Conservation (phyloP, 1,139 yeast species). For the Kodamaea alishanica region DNA sequence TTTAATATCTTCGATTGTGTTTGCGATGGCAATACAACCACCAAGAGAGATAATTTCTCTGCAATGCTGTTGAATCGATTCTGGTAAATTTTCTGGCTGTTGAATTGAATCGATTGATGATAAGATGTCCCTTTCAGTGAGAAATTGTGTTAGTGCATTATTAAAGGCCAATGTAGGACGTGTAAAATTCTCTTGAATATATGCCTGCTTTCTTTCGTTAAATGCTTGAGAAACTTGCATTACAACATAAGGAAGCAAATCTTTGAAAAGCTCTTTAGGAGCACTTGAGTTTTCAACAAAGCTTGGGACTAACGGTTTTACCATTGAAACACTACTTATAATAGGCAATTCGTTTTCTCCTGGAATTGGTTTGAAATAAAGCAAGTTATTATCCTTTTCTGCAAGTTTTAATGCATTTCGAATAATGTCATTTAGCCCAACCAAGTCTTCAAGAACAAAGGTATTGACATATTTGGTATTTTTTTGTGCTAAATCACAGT, state of each 20-base stretch:
- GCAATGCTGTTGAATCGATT: slow-evolving; percentile 50
- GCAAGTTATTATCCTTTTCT: slow-evolving; percentile 77
- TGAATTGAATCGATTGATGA: slow-evolving; percentile 63
- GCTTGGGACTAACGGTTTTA: slow-evolving; percentile 44
- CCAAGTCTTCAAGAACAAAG: slow-evolving; percentile 45
- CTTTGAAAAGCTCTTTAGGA: slow-evolving; percentile 42
- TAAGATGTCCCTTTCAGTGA: slow-evolving; percentile 50
- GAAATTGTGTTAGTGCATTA: slow-evolving; percentile 41
- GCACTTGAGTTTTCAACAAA: slow-evolving; percentile 25
- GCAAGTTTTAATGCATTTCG: slow-evolving; percentile 48
- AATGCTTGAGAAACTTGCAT: slow-evolving; percentile 68
- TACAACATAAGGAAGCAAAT: slow-evolving; percentile 62
- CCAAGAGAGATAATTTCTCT: slow-evolving; percentile 55
- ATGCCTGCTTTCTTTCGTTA: slow-evolving; percentile 60
- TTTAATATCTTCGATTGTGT: slow-evolving; percentile 44
- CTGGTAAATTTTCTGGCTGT: slow-evolving; percentile 62
- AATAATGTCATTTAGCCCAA: slow-evolving; percentile 45
- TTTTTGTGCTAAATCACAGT: slow-evolving; percentile 35
- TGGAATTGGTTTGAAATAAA: slow-evolving; percentile 69
- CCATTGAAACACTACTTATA: slow-evolving; percentile 53
- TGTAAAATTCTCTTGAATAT: slow-evolving; percentile 47
- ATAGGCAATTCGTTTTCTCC: slow-evolving; percentile 35
- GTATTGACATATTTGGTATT: slow-evolving; percentile 42
- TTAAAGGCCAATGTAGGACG: slow-evolving; percentile 53
- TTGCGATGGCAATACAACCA: slow-evolving; percentile 44